A percentile compares a stretch with the other conserved stretches of the same genome.
phyloP scores from a whole-genome alignment of 2,329 filamentous ascomycete genomes.

The Fusarium annulatum region DNA sequence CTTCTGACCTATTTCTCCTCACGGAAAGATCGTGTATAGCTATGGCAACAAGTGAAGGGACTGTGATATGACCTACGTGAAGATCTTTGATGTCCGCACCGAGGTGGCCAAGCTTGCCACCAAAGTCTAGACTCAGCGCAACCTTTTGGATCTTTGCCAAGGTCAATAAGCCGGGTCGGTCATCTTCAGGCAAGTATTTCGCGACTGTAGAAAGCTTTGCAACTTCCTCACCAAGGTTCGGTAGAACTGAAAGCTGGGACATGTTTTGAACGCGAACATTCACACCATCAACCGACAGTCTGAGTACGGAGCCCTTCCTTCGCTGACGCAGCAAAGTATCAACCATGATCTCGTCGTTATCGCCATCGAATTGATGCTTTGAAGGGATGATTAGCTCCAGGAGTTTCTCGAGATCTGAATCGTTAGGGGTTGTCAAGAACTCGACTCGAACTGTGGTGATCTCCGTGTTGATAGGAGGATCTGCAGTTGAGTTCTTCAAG shows the following conservation, averaged over 20 bases:
- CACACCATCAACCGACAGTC: constrained; percentile 73
- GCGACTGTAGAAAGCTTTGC: constrained; percentile 85
- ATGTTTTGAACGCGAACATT: constrained; percentile 72
- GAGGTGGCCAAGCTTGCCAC: constrained; percentile 74
- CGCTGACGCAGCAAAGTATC: constrained; percentile 90
- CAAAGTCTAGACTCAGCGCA: constrained; percentile 70
- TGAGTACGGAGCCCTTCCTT: constrained; percentile 84
- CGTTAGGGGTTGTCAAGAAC: constrained; percentile 77
- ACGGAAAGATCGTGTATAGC: constrained; percentile 73
- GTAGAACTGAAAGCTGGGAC: constrained; percentile 73
- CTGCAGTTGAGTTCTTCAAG: constrained; percentile 60
- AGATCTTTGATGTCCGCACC: constrained; percentile 69
- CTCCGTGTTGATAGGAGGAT: constrained; percentile 71
- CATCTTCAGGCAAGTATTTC: constrained; percentile 96
- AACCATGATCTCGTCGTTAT: constrained; percentile 92
- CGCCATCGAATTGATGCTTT: constrained; percentile 85
- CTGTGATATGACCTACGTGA: constrained; percentile 82
- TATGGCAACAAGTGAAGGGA: constrained; percentile 85
- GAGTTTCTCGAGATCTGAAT: constrained; percentile 83
- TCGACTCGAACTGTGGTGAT: constrained; percentile 76
- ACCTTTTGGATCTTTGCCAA: constrained; percentile 74
- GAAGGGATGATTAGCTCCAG: constrained; percentile 91
- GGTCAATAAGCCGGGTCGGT: constrained; percentile 87
- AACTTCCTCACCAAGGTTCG: constrained; percentile 80
- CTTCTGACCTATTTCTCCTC: constrained; percentile 73